Evolutionary conservation across 805 yeast genomes (phyloP).

Genomic region (Candida koratica): DNA sequence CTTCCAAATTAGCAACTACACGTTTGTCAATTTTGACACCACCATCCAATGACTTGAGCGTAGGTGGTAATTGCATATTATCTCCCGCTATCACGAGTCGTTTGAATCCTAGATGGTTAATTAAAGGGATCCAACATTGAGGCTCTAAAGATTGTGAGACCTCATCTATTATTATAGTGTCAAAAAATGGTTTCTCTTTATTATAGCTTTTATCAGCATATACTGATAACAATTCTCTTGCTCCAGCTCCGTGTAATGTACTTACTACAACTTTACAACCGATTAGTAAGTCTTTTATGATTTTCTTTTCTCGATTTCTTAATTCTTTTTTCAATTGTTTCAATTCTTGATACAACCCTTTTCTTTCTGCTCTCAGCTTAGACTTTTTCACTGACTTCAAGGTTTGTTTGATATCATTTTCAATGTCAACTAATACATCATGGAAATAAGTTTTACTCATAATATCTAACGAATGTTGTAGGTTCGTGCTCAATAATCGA

Average conservation of each 20-base stretch:
- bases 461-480: slow-evolving; percentile 73
- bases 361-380: slow-evolving; percentile 60
- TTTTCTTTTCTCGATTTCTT: slow-evolving; percentile 58
- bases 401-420: slow-evolving; percentile 63
- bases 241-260: slow-evolving; percentile 86
- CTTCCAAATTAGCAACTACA: slow-evolving; percentile 48
- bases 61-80: slow-evolving; percentile 87
- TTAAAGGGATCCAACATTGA: slow-evolving; percentile 92
- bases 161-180: slow-evolving; percentile 86
- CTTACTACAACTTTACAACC: slow-evolving; percentile 68
- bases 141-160: slow-evolving; percentile 94
- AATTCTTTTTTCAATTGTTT: slow-evolving; percentile 69
- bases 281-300: slow-evolving; percentile 53
- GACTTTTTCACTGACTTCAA: slow-evolving; percentile 56
- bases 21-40: slow-evolving; percentile 24
- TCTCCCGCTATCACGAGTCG: slow-evolving; percentile 87
- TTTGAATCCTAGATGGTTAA: slow-evolving; percentile 54
- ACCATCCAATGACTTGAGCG: slow-evolving; percentile 55
- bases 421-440: slow-evolving; percentile 61
- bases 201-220: slow-evolving; percentile 30
- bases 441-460: slow-evolving; percentile 48
- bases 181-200: slow-evolving; percentile 47
- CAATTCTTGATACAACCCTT: slow-evolving; percentile 63
- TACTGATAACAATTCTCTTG: slow-evolving; percentile 59
- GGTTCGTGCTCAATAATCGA: slow-evolving; percentile 57